A percentile compares a stretch with the other conserved stretches of the same genome.
These are phyloP conservation scores for Chytriomyces confervae DNA, from an alignment of 192 early-diverging fungal genomes.

Conservation along the genomic window DNA sequence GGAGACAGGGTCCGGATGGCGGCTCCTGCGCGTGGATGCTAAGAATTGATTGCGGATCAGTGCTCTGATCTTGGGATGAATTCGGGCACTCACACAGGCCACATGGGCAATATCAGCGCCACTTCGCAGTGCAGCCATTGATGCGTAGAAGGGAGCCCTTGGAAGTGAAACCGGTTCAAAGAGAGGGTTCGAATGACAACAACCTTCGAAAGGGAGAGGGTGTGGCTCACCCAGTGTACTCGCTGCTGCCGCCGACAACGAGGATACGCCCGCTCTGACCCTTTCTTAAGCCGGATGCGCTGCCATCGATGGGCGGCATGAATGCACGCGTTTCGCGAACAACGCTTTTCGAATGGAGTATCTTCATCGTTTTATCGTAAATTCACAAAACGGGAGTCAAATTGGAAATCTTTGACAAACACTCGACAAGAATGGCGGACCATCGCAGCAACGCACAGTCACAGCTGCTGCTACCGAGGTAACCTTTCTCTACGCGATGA, in stretches of 20 bases:
- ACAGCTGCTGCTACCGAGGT: not conserved
- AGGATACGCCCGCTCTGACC: conserved; percentile 80
- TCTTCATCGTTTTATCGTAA: not conserved
- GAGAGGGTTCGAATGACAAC: not conserved
- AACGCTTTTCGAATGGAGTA: not conserved
- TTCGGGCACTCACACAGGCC: conserved; percentile 63
- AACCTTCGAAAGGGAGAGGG: too few species aligned
- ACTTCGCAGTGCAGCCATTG: conserved; percentile 71
- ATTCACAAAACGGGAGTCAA: not conserved
- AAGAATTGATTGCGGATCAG: too few species aligned
- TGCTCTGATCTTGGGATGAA: too few species aligned
- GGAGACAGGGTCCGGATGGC: conserved; percentile 84
- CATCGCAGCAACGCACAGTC: not conserved
- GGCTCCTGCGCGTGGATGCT: conserved; percentile 66
- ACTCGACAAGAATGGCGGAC: too few species aligned
- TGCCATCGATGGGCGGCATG: conserved; percentile 65
- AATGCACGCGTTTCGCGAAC: not conserved
- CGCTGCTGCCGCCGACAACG: conserved; percentile 83
- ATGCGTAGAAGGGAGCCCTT: conserved; percentile 92
- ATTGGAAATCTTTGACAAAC: too few species aligned
- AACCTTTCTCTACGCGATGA: not conserved
- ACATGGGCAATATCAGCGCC: conserved; percentile 88
- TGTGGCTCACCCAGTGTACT: conserved; percentile 50
- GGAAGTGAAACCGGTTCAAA: conserved; percentile 45
- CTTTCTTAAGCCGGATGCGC: conserved; percentile 62